A percentile compares a stretch with the other conserved stretches of the same genome.
Conservation (phyloP, 2,329 filamentous ascomycete genomes). For the Xylaria arbuscula region DNA sequence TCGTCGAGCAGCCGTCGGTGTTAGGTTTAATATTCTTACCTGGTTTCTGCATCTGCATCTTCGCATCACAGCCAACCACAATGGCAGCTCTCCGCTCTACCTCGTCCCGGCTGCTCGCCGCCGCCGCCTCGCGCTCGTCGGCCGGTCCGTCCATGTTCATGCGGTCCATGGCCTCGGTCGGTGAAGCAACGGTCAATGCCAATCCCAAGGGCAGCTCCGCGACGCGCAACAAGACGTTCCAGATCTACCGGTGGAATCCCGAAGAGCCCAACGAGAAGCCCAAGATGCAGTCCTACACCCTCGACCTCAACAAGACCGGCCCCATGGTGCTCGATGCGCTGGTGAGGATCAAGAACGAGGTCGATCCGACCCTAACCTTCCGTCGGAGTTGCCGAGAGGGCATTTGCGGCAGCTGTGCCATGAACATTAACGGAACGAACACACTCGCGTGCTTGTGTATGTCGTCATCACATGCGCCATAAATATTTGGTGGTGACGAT, state of each 20-base stretch:
- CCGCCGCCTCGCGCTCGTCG: slow-evolving; percentile 55
- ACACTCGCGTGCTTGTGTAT: slow-evolving; percentile 96
- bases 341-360: slow-evolving; percentile 98
- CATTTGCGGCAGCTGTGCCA: slow-evolving; percentile 97
- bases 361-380: slow-evolving; percentile 96
- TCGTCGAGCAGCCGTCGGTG: slow-evolving; percentile 3
- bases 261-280: slow-evolving; percentile 94
- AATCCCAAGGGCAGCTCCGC: slow-evolving; percentile 68
- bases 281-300: slow-evolving; percentile 90
- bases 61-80: slow-evolving; percentile 44
- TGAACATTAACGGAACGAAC: slow-evolving; percentile 99
- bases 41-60: slow-evolving; percentile 4
- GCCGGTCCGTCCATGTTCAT: slow-evolving; percentile 57
- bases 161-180: slow-evolving; percentile 67
- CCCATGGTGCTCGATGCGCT: slow-evolving; percentile 98
- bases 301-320: slow-evolving; percentile 98
- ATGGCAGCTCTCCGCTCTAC: slow-evolving; percentile 73
- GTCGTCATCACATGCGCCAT: slow-evolving; percentile 52
- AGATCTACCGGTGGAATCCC: slow-evolving; percentile 99
- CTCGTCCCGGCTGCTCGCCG: slow-evolving; percentile 63
- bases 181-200: slow-evolving; percentile 69
- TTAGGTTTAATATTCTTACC: slow-evolving; percentile 8
- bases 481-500: not conserved
- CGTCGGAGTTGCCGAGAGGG: slow-evolving; percentile 95
- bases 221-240: slow-evolving; percentile 88